Evolutionary conservation across 2,329 filamentous ascomycete species (phyloP), one percentile per base, ranked within the genome.

Genomic region (Colletotrichum sp.): DNA sequence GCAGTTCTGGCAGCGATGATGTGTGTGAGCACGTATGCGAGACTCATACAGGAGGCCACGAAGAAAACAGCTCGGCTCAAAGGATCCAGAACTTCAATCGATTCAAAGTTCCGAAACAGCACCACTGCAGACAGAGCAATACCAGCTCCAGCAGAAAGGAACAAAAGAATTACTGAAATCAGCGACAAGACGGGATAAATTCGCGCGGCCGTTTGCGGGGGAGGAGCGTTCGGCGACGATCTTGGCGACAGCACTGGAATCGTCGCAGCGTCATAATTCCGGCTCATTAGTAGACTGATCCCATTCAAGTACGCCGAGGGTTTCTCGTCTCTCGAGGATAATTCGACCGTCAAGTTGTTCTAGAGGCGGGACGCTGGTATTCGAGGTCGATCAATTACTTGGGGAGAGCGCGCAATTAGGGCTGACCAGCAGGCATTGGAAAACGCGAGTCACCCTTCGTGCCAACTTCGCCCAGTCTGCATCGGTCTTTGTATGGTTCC

Each of bases 61-160:
- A 75, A 75, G 25, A 75, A 75, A 15, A 75, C 70, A 28, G 70
- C 73, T 36, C 73, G 34, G 32, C 73, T 75, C 16, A 75, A 65
- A 22, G 73, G 73, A 43, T 75, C 73, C 12, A 75, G 34, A 32
- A 64, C 32, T 28, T 75, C 70, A 4, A n/a, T 58, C 8, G 73
- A 73, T 16, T 73, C 64, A 15, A 75, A 48, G 15, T 68, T 73
- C 27, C 25, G 58, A 18, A 73, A 75, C 7, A 75, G 15, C 5
- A 75, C 48, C 3, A 75, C 43, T 18, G 70, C 73, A 16, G 73
- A 75, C 27, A 75, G 34, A 15, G 70, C 13, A 9, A 75, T 65
- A 6, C 73, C 73, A n/a, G 73, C 64, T 12, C 56, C 58, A 12
- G 73, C 34, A 8, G 73, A 69, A 13, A 75, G 48, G 8, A 73